Conservation (phyloP, 78 protist genomes). For the Tieghemostelium lacteum region DNA sequence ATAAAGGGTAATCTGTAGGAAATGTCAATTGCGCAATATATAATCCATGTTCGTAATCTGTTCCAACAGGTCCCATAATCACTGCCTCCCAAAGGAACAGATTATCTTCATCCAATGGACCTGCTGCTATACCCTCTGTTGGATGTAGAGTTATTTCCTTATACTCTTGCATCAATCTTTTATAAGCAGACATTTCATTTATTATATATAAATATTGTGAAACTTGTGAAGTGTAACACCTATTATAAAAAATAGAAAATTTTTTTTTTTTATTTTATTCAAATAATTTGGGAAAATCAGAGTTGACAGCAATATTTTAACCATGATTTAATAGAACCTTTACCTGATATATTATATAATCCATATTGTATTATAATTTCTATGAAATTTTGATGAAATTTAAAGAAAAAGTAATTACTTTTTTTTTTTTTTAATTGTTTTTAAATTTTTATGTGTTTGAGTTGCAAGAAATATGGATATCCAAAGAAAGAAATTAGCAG, state of each 20-base stretch:
- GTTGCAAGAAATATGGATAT: constrained; percentile 24
- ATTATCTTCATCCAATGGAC: constrained; percentile 89
- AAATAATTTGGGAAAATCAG: too few relatives aligned
- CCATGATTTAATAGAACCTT: too few relatives aligned
- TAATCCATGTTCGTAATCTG: constrained; percentile 92
- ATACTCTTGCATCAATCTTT: constrained; percentile 85
- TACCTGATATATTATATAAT: too few relatives aligned
- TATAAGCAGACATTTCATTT: constrained; percentile 57
- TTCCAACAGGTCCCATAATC: constrained; percentile 90
- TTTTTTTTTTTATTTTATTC: too few relatives aligned
- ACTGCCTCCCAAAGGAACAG: constrained; percentile 92
- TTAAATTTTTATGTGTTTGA: not conserved
- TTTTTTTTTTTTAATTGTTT: not conserved
- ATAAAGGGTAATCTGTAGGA: constrained; percentile 91
- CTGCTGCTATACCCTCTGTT: constrained; percentile 90
- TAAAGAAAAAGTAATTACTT: constrained; percentile 1
- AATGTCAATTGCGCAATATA: constrained; percentile 87
- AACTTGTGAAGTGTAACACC: too few relatives aligned
- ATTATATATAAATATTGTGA: not conserved
- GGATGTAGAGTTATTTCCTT: constrained; percentile 88
- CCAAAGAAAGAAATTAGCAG: constrained; percentile 43
- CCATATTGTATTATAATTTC: not conserved
- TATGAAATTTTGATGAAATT: not conserved
- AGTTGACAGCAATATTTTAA: too few relatives aligned
- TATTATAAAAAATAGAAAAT: too few relatives aligned